phyloP scores from a whole-genome alignment of 1,284 basidiomycete species.

The Ustilago crameri region DNA sequence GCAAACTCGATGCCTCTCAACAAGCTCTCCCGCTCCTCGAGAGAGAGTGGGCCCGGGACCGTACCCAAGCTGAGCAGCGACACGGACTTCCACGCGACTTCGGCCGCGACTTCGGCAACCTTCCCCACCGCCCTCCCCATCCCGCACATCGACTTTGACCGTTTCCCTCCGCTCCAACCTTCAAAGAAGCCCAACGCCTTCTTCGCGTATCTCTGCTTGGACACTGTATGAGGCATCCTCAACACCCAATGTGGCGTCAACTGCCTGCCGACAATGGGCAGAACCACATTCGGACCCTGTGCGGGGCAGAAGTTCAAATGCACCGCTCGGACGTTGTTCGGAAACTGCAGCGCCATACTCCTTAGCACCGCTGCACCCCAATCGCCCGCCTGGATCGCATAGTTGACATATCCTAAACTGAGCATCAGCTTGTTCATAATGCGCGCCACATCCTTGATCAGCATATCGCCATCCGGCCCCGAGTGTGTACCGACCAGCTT shows the following conservation, averaged over 20 bases:
- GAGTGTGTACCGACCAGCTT: constrained; percentile 33
- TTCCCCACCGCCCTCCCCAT: constrained; percentile 7
- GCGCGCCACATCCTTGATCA: constrained; percentile 51
- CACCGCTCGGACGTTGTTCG: constrained; percentile 33
- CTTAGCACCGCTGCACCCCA: constrained; percentile 51
- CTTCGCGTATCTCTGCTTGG: constrained; percentile 26
- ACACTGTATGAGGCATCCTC: constrained; percentile 19
- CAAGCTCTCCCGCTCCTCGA: constrained; percentile 52
- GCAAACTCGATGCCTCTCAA: constrained; percentile 48
- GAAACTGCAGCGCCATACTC: constrained; percentile 37
- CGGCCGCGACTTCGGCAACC: constrained; percentile 9
- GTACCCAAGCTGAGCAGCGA: constrained; percentile 26
- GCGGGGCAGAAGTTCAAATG: constrained; percentile 58
- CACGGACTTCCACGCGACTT: constrained; percentile 19
- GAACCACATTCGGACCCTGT: constrained; percentile 36
- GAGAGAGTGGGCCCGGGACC: constrained; percentile 40
- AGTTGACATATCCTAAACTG: constrained; percentile 49
- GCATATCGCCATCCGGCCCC: constrained; percentile 49
- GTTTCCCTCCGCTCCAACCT: constrained; percentile 19
- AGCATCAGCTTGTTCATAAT: constrained; percentile 59
- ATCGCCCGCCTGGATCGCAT: constrained; percentile 57
- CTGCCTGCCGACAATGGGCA: constrained; percentile 30
- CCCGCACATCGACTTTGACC: constrained; percentile 12
- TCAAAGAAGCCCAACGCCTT: constrained; percentile 26
- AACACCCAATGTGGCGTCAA: constrained; percentile 32